phyloP scores from a whole-genome alignment of 768 basidiomycete genomes.

The Suillus spraguei region DNA sequence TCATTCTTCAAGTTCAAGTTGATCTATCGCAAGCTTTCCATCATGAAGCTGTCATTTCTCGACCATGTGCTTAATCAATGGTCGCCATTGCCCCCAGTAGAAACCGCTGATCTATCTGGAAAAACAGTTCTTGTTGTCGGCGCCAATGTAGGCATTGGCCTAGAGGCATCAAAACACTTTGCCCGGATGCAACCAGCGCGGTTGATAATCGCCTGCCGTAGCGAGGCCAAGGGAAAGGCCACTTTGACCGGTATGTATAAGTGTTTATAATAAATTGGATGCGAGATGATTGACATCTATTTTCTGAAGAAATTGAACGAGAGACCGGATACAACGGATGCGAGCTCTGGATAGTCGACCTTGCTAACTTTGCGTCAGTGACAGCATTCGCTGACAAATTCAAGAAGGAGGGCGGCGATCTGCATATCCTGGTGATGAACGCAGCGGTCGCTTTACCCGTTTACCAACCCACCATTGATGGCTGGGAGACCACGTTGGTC shows the following conservation, averaged over 20 bases:
- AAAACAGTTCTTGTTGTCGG: slow-evolving; percentile 35
- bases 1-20: no score
- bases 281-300: not conserved
- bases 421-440: slow-evolving; percentile 51
- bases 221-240: slow-evolving; percentile 22
- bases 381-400: slow-evolving; percentile 37
- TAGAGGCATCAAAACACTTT: slow-evolving; percentile 34
- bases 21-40: not conserved
- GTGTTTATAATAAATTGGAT: not conserved
- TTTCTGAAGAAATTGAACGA: slow-evolving; percentile 23
- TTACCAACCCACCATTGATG: slow-evolving; percentile 38
- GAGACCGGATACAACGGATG: slow-evolving; percentile 32
- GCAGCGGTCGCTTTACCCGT: slow-evolving; percentile 29
- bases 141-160: slow-evolving; percentile 35
- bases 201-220: slow-evolving; percentile 33
- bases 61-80: slow-evolving; percentile 20
- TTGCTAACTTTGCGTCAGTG: slow-evolving; percentile 44
- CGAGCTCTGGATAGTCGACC: slow-evolving; percentile 45
- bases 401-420: slow-evolving; percentile 18
- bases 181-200: slow-evolving; percentile 32
- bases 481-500: slow-evolving; percentile 48
- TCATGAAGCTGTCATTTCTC: slow-evolving; percentile 17
- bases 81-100: slow-evolving; percentile 18
- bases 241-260: slow-evolving; percentile 24
- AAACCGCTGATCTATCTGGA: slow-evolving; percentile 28